Base-by-base conservation (phyloP, 2,329 filamentous ascomycete species). In the Diaporthe ampelina region DNA sequence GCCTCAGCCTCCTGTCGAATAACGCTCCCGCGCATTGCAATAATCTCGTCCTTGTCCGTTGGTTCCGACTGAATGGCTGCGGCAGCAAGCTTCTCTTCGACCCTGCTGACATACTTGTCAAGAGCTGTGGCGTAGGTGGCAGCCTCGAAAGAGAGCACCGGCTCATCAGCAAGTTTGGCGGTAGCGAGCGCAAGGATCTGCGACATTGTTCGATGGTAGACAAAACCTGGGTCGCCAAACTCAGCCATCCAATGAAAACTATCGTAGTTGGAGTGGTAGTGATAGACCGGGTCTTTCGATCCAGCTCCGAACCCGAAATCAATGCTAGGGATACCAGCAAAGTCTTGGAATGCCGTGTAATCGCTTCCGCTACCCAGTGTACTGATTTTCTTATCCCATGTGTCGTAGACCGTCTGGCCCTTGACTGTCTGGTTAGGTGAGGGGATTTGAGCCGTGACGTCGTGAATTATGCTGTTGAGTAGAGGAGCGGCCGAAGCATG, bases 231-330 rank as follows among this genome's bases (percentile, higher is more conserved):
- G 77, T 97, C 95, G 5, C 94, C 94, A 77, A 91, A 95, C 4
- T 86, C 92, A 19, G 92, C 88, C 94, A 97, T 97, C 94, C 94
- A 97, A 79, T 92, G 86, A 80, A 94, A 95, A 45, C 90, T 94
- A 80, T 97, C 95, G 80, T 95, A 97, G 83, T 97, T 97, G 76
- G 90, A 90, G 81, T 97, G 94, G 79, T 97, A 97, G 77, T 94
- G 92, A 80, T 93, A 94, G 9, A 94, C 85, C 0, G 92, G 85
- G 54, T 90, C 88, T 0, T 81, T 80, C 0, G 79, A 70, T 4
- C 84, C 84, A 11, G 81, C 79, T 0, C 79, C 78, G 54, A 91
- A 91, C 3, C 89, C 88, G 26, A 92, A 84, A 75, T 93, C 91
- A 13, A 84, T 81, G 4, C 85, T 81, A 58, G 81, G 82, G 54